phyloP scores from a whole-genome alignment of 495 filamentous ascomycete species.

The Geopyxis carbonaria region DNA sequence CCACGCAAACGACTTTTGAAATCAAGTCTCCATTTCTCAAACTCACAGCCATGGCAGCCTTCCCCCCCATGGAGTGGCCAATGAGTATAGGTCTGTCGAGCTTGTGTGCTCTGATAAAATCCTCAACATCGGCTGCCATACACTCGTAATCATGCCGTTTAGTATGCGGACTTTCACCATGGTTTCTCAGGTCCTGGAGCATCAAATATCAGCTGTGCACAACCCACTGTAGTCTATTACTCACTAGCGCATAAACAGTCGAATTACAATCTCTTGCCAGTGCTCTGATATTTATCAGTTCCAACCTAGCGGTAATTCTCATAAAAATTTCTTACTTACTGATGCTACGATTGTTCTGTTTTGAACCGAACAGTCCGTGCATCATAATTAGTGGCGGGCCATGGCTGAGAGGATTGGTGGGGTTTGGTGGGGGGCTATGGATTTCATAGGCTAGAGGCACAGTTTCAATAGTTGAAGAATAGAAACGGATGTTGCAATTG shows the following conservation, averaged over 20 bases:
- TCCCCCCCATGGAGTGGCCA: conserved; percentile 96
- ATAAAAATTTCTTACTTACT: conserved; percentile 56
- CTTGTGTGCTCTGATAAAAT: conserved; percentile 60
- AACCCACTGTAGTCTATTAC: no score
- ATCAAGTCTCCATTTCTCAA: conserved; percentile 49
- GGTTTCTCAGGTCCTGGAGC: conserved; percentile 91
- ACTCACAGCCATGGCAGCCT: conserved; percentile 79
- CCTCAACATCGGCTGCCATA: conserved; percentile 74
- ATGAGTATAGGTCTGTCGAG: conserved; percentile 55
- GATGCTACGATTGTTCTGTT: conserved; percentile 87
- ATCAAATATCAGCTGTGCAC: conserved; percentile 6
- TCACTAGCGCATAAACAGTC: conserved; percentile 65
- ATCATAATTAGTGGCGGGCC: conserved; percentile 64
- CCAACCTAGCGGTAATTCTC: conserved; percentile 3
- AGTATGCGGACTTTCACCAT: conserved; percentile 75
- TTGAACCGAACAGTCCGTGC: conserved; percentile 90
- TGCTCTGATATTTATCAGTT: conserved; percentile 36
- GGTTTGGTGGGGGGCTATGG: conserved; percentile 30
- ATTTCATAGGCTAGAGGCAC: conserved; percentile 32
- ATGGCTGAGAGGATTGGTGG: conserved; percentile 32
- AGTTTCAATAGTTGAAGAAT: conserved; percentile 15
- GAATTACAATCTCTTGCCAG: conserved; percentile 68
- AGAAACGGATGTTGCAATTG: conserved; percentile 5
- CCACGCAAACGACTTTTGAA: conserved; percentile 58
- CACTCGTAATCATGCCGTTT: conserved; percentile 60